These are phyloP conservation scores for Groenewaldozyma sp. DNA, from an alignment of 1,139 yeast species.

Conservation along the genomic window DNA sequence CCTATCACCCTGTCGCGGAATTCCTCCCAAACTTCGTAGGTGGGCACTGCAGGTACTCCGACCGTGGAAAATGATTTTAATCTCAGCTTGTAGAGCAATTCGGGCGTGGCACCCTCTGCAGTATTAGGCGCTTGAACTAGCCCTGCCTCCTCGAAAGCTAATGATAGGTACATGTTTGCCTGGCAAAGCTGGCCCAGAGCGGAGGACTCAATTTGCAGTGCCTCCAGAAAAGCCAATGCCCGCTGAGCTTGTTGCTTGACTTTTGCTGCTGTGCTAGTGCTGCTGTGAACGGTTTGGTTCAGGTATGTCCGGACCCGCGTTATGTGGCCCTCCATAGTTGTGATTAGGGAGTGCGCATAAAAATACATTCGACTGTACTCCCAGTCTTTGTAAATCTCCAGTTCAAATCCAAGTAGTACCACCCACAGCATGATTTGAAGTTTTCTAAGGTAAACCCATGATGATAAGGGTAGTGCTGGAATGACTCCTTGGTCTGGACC, in stretches of 20 bases:
- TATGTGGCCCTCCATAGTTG: conserved; percentile 42
- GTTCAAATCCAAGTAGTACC: conserved; percentile 65
- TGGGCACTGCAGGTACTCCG: conserved; percentile 65
- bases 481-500: conserved; percentile 11
- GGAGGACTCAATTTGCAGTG: conserved; percentile 32
- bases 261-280: conserved; percentile 3
- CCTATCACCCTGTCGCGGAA: conserved; percentile 11
- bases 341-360: conserved; percentile 50
- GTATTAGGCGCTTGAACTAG: conserved; percentile 33
- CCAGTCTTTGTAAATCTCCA: conserved; percentile 63
- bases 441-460: conserved; percentile 61
- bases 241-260: conserved; percentile 6
- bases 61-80: conserved; percentile 78
- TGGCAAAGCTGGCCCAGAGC: conserved; percentile 32
- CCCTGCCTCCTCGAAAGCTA: conserved; percentile 32
- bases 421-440: conserved; percentile 62
- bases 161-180: conserved; percentile 34
- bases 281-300: conserved; percentile 28
- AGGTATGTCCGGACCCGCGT: conserved; percentile 40
- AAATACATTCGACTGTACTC: conserved; percentile 64
- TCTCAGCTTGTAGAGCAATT: conserved; percentile 53
- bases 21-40: conserved; percentile 28
- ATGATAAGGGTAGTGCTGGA: conserved; percentile 48
- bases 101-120: conserved; percentile 33
- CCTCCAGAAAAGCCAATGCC: conserved; percentile 22